Evolutionary conservation across 495 filamentous ascomycete genomes (phyloP), one percentile per base, ranked within the genome.

Genomic region (Aspergillus coremiiformis): DNA sequence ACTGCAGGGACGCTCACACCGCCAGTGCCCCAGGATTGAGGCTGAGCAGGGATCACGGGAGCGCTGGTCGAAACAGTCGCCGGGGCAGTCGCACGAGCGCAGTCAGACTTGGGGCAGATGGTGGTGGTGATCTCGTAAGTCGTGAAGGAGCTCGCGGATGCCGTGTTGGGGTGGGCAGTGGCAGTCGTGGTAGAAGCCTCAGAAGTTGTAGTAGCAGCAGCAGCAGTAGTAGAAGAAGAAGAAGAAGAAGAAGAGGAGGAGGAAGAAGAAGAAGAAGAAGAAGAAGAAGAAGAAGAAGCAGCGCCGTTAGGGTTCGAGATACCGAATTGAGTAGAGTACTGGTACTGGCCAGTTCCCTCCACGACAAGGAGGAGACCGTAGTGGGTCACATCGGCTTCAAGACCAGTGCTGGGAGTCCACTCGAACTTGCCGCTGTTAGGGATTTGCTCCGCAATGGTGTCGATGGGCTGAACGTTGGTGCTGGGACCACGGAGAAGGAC

Each of bases 271-370:
- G 45, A 50, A 33, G 58, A 46, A 37, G 50, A 3, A 19, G 72
- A 42, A 56, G 68, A 47, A 51, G 65, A 24, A 32, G 58, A 47
- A 33, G 52, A 8, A 19, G 72, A 44, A 55, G 67, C 47, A 51
- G 62, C 21, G 60, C 74, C 61, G 56, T 56, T 47, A 54, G 64
- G 64, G 66, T 81, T 82, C 47, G 66, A 65, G 66, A 88, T 71
- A 60, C 84, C 84, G 69, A 86, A 88, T 62, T 87, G 84, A 37
- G 79, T 80, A 21, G 77, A 78, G 69, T 79, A 88, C 65, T 88
- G 84, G 74, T 82, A 87, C 57, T 75, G 61, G 58, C 83, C 81
- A 52, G 73, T 79, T 9, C 64, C 68, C 62, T 84, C 81, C 32
- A 75, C 79, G 52, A 86, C 83, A 55, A 88, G 64, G 57, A 85